A percentile compares a stretch with the other conserved stretches of the same genome.
Conservation (phyloP, 1,284 basidiomycete genomes). For the Cystobasidiaceae sp. region DNA sequence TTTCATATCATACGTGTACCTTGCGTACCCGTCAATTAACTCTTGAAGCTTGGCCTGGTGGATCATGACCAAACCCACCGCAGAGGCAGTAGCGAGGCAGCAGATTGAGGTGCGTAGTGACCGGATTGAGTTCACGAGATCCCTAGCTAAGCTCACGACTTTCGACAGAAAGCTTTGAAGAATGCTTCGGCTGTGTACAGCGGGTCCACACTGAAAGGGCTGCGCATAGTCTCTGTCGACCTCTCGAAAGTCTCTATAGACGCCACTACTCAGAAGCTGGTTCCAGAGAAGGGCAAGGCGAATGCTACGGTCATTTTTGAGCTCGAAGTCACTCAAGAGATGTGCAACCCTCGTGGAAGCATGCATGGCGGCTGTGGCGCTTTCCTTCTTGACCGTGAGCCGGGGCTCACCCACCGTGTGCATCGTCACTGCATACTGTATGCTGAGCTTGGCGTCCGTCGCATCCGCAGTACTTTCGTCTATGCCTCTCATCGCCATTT, state of each 20-base stretch:
- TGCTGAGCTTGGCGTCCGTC: background rate
- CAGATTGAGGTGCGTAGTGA: conserved; percentile 12
- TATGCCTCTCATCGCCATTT: conserved; percentile 20
- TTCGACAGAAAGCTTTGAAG: background rate
- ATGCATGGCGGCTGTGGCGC: conserved; percentile 26
- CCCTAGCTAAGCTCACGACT: background rate
- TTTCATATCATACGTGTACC: too few species aligned
- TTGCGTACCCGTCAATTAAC: too few species aligned
- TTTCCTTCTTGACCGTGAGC: conserved; percentile 18
- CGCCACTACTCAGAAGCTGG: background rate
- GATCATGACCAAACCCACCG: background rate
- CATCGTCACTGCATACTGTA: background rate
- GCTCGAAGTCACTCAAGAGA: conserved; percentile 18
- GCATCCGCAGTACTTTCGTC: background rate
- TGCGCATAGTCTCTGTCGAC: background rate
- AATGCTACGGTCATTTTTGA: conserved; percentile 8
- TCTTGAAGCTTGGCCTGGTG: too few species aligned
- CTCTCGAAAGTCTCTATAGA: background rate
- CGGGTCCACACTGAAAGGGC: background rate
- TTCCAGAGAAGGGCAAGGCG: conserved; percentile 19
- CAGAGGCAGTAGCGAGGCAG: background rate
- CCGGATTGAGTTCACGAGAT: too few species aligned
- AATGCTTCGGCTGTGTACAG: background rate
- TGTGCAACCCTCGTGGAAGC: conserved; percentile 14
- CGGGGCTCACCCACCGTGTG: background rate